phyloP scores from a whole-genome alignment of 1,284 basidiomycete species.

The Heliocybe sulcata region DNA sequence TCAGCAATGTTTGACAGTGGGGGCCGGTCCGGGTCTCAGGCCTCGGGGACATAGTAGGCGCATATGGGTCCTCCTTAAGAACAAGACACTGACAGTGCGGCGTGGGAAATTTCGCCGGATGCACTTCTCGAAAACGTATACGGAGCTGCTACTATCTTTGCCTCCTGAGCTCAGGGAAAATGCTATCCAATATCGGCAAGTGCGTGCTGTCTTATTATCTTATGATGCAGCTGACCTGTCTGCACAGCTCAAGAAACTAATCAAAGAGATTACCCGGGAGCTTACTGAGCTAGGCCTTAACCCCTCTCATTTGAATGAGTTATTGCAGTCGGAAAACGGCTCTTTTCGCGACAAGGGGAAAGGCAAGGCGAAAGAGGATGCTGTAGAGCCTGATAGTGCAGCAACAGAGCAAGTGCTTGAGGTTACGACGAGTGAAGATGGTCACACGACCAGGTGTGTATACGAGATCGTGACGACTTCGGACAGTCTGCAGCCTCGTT shows the following conservation, averaged over 20 bases:
- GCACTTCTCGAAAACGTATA: slow-evolving; percentile 81
- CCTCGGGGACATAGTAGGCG: too few species aligned
- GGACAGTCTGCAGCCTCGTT: slow-evolving; percentile 45
- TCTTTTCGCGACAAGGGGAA: slow-evolving; percentile 23
- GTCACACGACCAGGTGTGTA: slow-evolving; percentile 23
- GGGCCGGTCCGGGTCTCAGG: too few species aligned
- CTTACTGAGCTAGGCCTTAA: slow-evolving; percentile 74
- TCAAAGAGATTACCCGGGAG: slow-evolving; percentile 82
- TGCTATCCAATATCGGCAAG: slow-evolving; percentile 85
- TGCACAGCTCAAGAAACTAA: slow-evolving; percentile 83
- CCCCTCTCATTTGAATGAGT: slow-evolving; percentile 44
- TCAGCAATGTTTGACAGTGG: too few species aligned
- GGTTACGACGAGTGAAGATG: slow-evolving; percentile 7
- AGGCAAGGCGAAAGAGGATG: slow-evolving; percentile 11
- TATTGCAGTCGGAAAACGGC: slow-evolving; percentile 34
- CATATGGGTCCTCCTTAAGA: not conserved
- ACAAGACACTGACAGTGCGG: not conserved
- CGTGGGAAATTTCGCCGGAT: slow-evolving; percentile 27
- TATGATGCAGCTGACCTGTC: not conserved
- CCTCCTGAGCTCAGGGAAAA: slow-evolving; percentile 70
- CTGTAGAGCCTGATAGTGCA: not conserved
- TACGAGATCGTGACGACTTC: slow-evolving; percentile 48
- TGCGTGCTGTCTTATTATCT: slow-evolving; percentile 19
- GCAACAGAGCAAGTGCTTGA: not conserved
- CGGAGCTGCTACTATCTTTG: slow-evolving; percentile 61